These are phyloP conservation scores for Acorus calamus DNA, from an alignment of 106 monocot genomes.

Conservation along the genomic window DNA sequence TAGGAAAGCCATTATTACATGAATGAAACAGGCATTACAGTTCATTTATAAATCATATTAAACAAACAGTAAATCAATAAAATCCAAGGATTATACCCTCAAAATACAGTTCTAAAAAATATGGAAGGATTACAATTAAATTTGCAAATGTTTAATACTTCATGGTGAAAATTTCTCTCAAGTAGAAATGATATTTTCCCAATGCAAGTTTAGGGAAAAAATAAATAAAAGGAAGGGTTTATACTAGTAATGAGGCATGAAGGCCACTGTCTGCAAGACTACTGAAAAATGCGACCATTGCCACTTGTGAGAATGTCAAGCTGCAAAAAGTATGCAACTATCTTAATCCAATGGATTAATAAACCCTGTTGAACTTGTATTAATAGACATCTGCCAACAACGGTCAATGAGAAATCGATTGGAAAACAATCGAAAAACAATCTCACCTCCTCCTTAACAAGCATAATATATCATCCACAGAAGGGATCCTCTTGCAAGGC, in stretches of 20 bases:
- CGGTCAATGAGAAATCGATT: neutral
- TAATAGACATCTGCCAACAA: neutral
- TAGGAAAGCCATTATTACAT: neutral
- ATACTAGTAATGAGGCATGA: conserved; percentile 68
- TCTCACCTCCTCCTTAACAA: conserved; percentile 67
- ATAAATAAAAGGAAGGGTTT: no score
- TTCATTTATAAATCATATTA: no score
- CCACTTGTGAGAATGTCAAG: conserved; percentile 48
- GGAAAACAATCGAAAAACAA: neutral
- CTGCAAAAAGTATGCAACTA: conserved; percentile 26
- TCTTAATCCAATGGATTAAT: neutral
- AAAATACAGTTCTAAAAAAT: no score
- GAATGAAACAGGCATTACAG: neutral
- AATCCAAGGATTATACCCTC: no score
- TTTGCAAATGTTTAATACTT: no score
- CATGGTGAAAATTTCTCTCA: no score
- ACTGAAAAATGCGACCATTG: conserved; percentile 50
- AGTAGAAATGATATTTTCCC: no score
- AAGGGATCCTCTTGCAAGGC: no score
- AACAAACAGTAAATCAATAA: no score
- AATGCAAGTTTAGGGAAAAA: no score
- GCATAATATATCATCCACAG: conserved; percentile 32
- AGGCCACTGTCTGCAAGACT: conserved; percentile 66
- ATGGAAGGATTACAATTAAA: no score
- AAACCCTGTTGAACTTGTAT: no score